Percentiles rank a stretch among this genome's conserved stretches.
Conservation (phyloP, 169 alveolate species). For the Eimeria sp. region DNA sequence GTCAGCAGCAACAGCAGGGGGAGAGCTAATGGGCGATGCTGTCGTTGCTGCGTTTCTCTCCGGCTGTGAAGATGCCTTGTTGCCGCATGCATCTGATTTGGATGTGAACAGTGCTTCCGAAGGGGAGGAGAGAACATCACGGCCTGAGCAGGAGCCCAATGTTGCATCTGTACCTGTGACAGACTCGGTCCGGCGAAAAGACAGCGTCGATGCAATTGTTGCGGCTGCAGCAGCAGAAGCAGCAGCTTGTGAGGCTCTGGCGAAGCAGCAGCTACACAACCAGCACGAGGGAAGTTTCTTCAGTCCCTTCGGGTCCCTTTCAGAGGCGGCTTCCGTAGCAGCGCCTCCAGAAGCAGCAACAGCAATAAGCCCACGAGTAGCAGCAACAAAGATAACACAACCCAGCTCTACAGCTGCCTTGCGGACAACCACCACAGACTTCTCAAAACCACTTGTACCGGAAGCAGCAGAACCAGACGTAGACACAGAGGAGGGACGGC, state of each 20-base stretch:
- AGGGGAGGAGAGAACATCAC: not conserved
- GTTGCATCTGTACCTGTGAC: slow-evolving; percentile 2
- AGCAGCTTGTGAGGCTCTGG: slow-evolving; percentile 45
- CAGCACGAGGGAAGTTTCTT: slow-evolving; percentile 11
- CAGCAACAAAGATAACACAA: not conserved
- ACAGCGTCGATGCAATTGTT: slow-evolving; percentile 35
- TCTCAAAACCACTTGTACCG: not conserved
- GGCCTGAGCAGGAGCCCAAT: not conserved
- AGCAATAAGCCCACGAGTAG: not conserved
- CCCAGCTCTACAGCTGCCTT: not conserved
- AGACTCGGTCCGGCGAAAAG: not conserved
- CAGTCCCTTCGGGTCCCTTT: not conserved
- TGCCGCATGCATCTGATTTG: not conserved
- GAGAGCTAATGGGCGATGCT: not conserved
- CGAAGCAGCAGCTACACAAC: slow-evolving; percentile 38
- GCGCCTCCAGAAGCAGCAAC: not conserved
- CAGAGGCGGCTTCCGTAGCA: not conserved
- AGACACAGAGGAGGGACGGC: slow-evolving; percentile 32
- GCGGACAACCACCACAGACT: not conserved
- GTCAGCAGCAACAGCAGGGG: slow-evolving; percentile 12
- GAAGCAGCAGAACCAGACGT: not conserved
- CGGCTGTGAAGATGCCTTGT: not conserved
- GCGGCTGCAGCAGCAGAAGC: slow-evolving; percentile 61
- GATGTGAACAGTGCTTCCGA: not conserved
- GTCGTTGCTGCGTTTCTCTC: not conserved